Conservation (phyloP, 208 protist species). For the Trypanosoma boissoni region DNA sequence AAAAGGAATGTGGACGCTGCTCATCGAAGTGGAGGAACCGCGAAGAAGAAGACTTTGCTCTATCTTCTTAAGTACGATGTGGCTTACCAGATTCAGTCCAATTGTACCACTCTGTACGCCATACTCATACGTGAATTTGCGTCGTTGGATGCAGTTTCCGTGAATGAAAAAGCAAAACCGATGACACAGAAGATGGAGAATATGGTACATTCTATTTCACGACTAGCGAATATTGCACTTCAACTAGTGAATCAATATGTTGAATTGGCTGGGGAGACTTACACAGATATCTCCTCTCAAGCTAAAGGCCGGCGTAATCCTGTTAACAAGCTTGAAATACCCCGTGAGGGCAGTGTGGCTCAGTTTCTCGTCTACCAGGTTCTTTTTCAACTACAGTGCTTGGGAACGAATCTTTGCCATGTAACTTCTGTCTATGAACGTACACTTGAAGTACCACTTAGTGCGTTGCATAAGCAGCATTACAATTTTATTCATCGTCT, state of each 20-base stretch:
- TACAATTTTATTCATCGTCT: conserved; percentile 60
- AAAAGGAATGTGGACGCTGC: not conserved
- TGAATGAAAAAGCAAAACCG: conserved; percentile 20
- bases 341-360: conserved; percentile 46
- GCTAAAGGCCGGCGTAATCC: conserved; percentile 37
- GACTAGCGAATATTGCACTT: conserved; percentile 73
- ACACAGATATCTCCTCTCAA: conserved; percentile 24
- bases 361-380: conserved; percentile 79
- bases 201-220: conserved; percentile 45
- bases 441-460: conserved; percentile 51
- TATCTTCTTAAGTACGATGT: conserved; percentile 79
- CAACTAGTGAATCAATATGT: conserved; percentile 71
- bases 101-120: conserved; percentile 53
- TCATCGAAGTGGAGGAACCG: conserved; percentile 13
- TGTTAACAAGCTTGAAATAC: conserved; percentile 59
- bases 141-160: conserved; percentile 33
- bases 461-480: conserved; percentile 49
- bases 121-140: conserved; percentile 64
- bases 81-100: conserved; percentile 81
- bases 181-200: conserved; percentile 31
- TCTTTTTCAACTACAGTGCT: conserved; percentile 81
- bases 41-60: conserved; percentile 49
- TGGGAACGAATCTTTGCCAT: conserved; percentile 71
- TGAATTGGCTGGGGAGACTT: conserved; percentile 37
- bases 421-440: conserved; percentile 51